Evolutionary conservation across 352 stramenopile species (phyloP), one percentile per base, ranked within the genome.

Genomic region (Phytophthora uliginosa): DNA sequence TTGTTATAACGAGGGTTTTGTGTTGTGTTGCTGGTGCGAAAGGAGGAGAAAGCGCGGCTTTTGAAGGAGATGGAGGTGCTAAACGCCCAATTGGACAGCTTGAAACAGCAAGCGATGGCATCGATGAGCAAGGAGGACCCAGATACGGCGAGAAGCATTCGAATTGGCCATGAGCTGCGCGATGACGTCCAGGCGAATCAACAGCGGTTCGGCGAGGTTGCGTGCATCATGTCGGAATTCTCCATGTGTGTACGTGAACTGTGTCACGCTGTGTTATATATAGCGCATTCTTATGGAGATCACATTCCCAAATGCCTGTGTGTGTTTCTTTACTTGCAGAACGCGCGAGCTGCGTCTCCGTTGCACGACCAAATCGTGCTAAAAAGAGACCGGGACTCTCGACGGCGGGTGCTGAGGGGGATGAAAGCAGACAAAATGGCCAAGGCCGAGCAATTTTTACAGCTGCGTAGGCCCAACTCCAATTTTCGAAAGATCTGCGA

Each of bases 11-110:
- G 22, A 20, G 26, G 20, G 8, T 17, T 36, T 60, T 31, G 28
- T 31, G 24, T 26, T 26, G 20, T 22, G 6, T 38, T 50, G 3
- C 20, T 59, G 53, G 18, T 20, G 18, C 2, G 45, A 53, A 48
- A 78, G 73, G 75, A 83, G 60, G 74, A 85, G 40, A 83, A 81
- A 26, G 72, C 78, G 31, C 34, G 54, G 26, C 54, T 85, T 28
- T 17, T 76, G 18, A 60, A 69, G 38, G 72, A 85, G 22, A 70
- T 81, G 45, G 58, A 59, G 33, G 17, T 31, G 26, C 42, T 84
- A 8, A 71, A 78, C 24, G 52, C 42, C 3, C 61, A 83, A n/a
- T 58, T 84, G 51, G 28, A 22, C 20, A 59, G 66, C 7, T 68
- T 85, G 48, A 76, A 81, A 38, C 72, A 66, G 53, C 61, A 70